These are phyloP conservation scores for Cerrena zonata DNA, from an alignment of 1,284 basidiomycete species.

Conservation along the genomic window DNA sequence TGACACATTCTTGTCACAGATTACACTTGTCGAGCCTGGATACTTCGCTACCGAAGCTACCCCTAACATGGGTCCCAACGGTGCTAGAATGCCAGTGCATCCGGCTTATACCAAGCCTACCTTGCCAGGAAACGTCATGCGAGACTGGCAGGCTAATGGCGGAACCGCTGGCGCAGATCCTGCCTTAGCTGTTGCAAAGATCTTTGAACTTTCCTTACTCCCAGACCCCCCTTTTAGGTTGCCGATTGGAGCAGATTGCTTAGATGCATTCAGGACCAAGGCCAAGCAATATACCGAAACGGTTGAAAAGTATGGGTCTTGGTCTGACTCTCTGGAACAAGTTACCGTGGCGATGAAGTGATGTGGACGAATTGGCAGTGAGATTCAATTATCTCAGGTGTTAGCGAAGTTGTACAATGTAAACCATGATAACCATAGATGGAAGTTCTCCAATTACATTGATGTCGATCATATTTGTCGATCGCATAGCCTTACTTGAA, in stretches of 20 bases:
- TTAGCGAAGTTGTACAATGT: no score
- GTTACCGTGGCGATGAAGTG: no score
- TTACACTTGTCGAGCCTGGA: conserved; percentile 7
- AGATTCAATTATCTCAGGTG: no score
- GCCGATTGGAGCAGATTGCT: not conserved
- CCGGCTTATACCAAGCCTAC: conserved; percentile 8
- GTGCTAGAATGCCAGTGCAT: not conserved
- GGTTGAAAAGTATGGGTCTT: conserved; percentile 3
- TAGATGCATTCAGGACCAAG: not conserved
- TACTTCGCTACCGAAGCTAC: conserved; percentile 4
- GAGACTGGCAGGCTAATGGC: not conserved
- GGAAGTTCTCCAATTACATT: no score
- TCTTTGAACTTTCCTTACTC: conserved; percentile 8
- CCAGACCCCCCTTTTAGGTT: conserved; percentile 7
- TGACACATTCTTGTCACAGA: not conserved
- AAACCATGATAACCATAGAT: no score
- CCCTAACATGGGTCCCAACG: not conserved
- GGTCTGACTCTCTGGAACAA: conserved; percentile 2
- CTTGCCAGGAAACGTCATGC: not conserved
- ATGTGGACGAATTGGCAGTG: no score
- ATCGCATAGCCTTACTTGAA: no score
- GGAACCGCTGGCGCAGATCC: not conserved
- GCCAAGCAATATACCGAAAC: not conserved
- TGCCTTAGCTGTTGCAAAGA: conserved; percentile 5
- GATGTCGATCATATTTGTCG: no score